A percentile compares a stretch with the other conserved stretches of the same genome.
Evolutionary conservation across 2,329 filamentous ascomycete genomes (phyloP).

Genomic region (Zarea fungicola): DNA sequence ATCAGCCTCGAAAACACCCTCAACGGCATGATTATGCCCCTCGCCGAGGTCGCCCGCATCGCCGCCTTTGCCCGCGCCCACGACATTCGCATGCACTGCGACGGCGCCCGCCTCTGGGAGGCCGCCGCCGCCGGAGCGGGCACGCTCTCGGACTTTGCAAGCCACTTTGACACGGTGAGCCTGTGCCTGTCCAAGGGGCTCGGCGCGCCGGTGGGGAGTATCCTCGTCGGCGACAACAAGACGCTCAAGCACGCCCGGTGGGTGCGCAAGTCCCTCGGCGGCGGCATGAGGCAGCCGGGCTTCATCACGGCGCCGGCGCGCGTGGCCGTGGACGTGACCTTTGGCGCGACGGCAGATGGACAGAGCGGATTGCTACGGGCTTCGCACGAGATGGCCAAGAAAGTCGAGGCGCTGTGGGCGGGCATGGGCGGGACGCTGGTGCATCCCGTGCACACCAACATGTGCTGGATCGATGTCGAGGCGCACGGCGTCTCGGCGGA

Average conservation of each 20-base stretch:
- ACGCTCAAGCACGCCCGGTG: conserved; percentile 36
- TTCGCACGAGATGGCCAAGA: conserved; percentile 59
- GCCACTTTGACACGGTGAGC: conserved; percentile 67
- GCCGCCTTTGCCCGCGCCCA: conserved; percentile 61
- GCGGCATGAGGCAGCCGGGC: conserved; percentile 68
- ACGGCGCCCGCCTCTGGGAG: conserved; percentile 79
- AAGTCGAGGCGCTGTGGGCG: conserved; percentile 65
- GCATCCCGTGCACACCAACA: conserved; percentile 79
- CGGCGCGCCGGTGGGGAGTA: conserved; percentile 73
- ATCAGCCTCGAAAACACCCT: conserved; percentile 86
- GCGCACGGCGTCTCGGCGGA: conserved; percentile 43
- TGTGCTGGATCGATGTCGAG: conserved; percentile 78
- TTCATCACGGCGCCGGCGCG: conserved; percentile 66
- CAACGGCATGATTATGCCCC: conserved; percentile 70
- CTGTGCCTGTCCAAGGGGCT: conserved; percentile 80
- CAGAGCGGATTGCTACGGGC: conserved; percentile 52
- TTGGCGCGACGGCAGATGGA: conserved; percentile 32
- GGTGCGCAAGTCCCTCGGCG: conserved; percentile 66
- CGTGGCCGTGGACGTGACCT: conserved; percentile 55
- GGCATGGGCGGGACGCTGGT: conserved; percentile 61
- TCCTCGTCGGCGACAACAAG: conserved; percentile 52
- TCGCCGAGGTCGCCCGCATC: conserved; percentile 66
- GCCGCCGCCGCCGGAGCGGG: conserved; percentile 67
- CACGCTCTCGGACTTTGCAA: conserved; percentile 61
- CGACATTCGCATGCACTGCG: conserved; percentile 66